Conservation (phyloP, 2,329 filamentous ascomycete genomes). For the Colletotrichum falcatum region DNA sequence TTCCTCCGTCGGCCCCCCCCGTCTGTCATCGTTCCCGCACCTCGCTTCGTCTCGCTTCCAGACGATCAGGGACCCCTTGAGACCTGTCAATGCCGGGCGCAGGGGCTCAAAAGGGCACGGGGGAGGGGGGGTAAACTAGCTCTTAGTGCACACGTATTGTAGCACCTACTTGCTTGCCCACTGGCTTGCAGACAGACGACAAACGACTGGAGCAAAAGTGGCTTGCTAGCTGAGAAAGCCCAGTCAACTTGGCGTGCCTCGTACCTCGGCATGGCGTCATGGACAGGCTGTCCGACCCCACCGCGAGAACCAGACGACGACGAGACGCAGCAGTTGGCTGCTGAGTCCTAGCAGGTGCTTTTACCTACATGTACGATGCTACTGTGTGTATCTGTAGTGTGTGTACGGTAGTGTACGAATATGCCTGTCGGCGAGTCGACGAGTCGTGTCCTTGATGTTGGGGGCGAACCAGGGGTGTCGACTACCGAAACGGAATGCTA, state of each 20-base stretch:
- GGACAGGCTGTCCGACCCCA: background rate
- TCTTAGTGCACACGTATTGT: too few relatives aligned
- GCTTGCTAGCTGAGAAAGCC: background rate
- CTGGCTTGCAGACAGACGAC: background rate
- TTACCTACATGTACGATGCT: too few relatives aligned
- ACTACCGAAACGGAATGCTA: too few relatives aligned
- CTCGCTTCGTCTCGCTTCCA: conserved; percentile 11
- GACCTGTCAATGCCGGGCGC: background rate
- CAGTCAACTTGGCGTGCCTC: background rate
- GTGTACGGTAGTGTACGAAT: too few relatives aligned
- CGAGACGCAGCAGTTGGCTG: conserved; percentile 22
- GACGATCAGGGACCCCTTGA: conserved; percentile 7
- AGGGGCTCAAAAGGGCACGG: background rate
- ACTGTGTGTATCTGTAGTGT: background rate
- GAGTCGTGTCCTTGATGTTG: background rate
- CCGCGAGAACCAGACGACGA: conserved; percentile 23
- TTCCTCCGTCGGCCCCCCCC: background rate
- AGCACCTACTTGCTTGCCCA: too few relatives aligned
- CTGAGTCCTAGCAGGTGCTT: too few relatives aligned
- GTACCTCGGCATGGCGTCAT: conserved; percentile 40
- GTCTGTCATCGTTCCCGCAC: conserved; percentile 11
- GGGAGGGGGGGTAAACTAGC: too few relatives aligned
- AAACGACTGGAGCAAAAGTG: background rate
- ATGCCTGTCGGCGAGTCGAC: background rate
- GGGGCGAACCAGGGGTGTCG: background rate